A percentile compares a stretch with the other conserved stretches of the same genome.
Evolutionary conservation across 192 early-diverging fungal genomes (phyloP).

Genomic region (Entomortierella lignicola): DNA sequence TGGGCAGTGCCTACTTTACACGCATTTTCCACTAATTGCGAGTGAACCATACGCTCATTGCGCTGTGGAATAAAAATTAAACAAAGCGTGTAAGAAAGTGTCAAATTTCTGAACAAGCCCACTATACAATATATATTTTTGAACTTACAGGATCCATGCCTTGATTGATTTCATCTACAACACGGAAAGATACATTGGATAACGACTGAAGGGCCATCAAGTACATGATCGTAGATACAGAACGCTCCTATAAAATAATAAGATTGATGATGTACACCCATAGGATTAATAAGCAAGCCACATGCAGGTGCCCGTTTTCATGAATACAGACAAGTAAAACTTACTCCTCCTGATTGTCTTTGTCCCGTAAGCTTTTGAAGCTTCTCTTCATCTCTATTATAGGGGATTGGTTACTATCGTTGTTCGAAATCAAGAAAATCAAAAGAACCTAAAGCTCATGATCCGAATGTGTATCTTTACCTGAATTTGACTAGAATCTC

Average conservation of each 20-base stretch:
- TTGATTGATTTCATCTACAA: constrained; percentile 99
- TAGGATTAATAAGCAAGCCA: background rate
- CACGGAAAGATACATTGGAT: constrained; percentile 92
- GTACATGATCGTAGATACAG: constrained; percentile 96
- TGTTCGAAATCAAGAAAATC: background rate
- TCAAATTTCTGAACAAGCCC: too few relatives aligned
- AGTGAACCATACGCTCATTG: constrained; percentile 96
- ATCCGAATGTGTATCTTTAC: too few relatives aligned
- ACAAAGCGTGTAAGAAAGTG: too few relatives aligned
- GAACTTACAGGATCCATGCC: constrained; percentile 92
- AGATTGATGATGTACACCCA: too few relatives aligned
- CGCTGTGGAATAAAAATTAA: constrained; percentile 46
- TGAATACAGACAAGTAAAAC: constrained; percentile 17
- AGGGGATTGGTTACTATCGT: background rate
- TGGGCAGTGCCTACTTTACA: constrained; percentile 77
- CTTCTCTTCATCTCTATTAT: constrained; percentile 75
- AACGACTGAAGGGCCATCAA: constrained; percentile 93
- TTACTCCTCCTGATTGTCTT: constrained; percentile 94
- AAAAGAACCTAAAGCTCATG: background rate
- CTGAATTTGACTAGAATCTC: constrained; percentile 96
- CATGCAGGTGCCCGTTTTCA: background rate
- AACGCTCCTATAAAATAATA: constrained; percentile 73
- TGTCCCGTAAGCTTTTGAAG: constrained; percentile 87
- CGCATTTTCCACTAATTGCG: constrained; percentile 87
- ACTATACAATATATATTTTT: background rate